Evolutionary conservation across 2,329 filamentous ascomycete species (phyloP).

Genomic region (Xylaria hypoxylon): DNA sequence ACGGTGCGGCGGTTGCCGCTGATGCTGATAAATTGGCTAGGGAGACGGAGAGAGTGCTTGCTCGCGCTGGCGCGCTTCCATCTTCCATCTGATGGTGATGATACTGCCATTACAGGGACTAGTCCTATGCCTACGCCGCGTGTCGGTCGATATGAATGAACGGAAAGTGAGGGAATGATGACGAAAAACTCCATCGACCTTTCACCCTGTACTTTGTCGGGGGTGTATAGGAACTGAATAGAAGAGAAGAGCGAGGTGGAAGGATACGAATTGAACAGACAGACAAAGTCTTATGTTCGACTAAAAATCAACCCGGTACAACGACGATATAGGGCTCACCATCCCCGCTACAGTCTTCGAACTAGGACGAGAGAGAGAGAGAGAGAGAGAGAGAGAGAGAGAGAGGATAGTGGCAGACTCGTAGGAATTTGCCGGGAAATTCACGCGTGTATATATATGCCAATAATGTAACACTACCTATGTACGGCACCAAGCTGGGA

Average conservation of each 20-base stretch:
- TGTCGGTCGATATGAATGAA: slow-evolving; percentile 1
- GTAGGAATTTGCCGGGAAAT: slow-evolving; percentile 1
- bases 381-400: slow-evolving; percentile 8
- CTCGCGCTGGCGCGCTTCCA: slow-evolving; percentile 1
- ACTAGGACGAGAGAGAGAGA: not conserved
- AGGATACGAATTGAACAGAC: not conserved
- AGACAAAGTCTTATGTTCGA: not conserved
- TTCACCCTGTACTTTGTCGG: not conserved
- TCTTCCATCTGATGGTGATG: not conserved
- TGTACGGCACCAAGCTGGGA: slow-evolving; percentile 29
- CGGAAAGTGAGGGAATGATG: not conserved
- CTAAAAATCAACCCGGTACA: not conserved
- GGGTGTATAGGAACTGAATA: not conserved
- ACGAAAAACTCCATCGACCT: not conserved
- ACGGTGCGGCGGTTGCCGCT: not conserved
- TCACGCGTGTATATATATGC: slow-evolving; percentile 31
- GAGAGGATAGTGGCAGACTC: slow-evolving; percentile 1
- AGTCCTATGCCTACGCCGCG: no score
- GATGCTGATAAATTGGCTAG: not conserved
- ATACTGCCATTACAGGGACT: no score
- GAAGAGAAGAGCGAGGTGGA: not conserved
- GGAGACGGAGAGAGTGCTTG: slow-evolving; percentile 7
- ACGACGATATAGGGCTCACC: not conserved
- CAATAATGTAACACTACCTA: slow-evolving; percentile 40
- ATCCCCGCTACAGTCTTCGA: not conserved